A percentile compares a stretch with the other conserved stretches of the same genome.
Evolutionary conservation across 345 rosid genomes (phyloP).

Genomic region (Syzygium aromaticum): DNA sequence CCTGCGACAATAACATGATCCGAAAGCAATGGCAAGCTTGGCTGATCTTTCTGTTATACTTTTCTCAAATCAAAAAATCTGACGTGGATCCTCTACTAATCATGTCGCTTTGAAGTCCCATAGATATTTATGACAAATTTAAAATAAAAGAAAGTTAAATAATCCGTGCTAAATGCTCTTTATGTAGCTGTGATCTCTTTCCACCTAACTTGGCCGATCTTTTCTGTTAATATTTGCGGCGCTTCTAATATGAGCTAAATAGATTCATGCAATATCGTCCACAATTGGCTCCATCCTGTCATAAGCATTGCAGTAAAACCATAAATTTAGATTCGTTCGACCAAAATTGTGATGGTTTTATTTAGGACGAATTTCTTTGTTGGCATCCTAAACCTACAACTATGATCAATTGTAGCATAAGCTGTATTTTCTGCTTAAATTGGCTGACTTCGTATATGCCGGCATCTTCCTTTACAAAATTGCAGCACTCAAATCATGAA

Average conservation of each 20-base stretch:
- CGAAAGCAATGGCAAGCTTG: neutral
- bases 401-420: neutral
- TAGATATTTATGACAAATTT: neutral
- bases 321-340: neutral
- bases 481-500: no score
- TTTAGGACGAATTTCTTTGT: neutral
- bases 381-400: neutral
- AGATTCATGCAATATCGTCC: neutral
- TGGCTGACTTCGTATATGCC: neutral
- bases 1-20: neutral
- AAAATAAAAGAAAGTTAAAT: neutral
- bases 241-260: neutral
- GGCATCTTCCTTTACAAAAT: neutral
- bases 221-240: neutral
- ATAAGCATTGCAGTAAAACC: neutral
- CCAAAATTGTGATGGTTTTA: neutral
- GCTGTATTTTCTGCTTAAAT: neutral
- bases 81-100: neutral
- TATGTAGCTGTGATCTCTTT: neutral
- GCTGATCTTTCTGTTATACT: neutral
- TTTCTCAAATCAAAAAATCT: neutral
- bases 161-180: neutral
- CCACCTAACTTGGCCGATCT: neutral
- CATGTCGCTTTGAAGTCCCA: neutral
- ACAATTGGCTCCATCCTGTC: neutral